Conservation (phyloP, 164 flowering plant species). For the Hamamelis virginiana region DNA sequence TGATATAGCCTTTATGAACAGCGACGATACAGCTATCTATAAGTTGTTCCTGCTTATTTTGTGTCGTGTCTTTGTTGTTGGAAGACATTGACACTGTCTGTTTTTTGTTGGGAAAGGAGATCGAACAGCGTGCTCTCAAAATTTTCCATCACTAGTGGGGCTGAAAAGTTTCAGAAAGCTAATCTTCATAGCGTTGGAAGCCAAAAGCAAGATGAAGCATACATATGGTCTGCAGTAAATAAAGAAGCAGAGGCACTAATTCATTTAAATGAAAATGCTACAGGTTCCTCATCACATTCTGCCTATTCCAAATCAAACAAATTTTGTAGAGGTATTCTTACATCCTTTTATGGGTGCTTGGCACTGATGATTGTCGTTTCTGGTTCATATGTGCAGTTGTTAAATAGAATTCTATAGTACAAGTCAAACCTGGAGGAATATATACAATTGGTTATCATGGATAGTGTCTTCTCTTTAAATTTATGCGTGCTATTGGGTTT, state of each 20-base stretch:
- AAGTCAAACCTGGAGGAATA: neutral
- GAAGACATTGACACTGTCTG: neutral
- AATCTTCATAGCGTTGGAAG: constrained; percentile 14
- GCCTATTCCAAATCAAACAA: constrained; percentile 24
- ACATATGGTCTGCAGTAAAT: constrained; percentile 33
- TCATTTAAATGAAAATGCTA: constrained; percentile 26
- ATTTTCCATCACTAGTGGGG: constrained; percentile 11
- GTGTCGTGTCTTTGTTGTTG: neutral
- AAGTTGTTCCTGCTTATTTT: neutral
- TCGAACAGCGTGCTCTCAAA: constrained; percentile 9
- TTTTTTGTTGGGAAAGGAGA: constrained; percentile 18
- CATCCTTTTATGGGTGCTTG: neutral
- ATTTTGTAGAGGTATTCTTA: constrained; percentile 33
- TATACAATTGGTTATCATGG: neutral
- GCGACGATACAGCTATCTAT: neutral
- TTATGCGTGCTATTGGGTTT: neutral
- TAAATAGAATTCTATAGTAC: neutral
- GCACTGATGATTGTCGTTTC: neutral
- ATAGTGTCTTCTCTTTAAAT: neutral
- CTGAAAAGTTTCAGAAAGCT: constrained; percentile 15
- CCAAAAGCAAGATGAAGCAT: constrained; percentile 15
- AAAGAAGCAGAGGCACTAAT: constrained; percentile 42
- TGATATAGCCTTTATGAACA: neutral
- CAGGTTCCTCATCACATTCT: constrained; percentile 29
- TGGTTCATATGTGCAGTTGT: neutral